phyloP scores from a whole-genome alignment of 2,329 filamentous ascomycete species.

The Colletotrichum filicis region DNA sequence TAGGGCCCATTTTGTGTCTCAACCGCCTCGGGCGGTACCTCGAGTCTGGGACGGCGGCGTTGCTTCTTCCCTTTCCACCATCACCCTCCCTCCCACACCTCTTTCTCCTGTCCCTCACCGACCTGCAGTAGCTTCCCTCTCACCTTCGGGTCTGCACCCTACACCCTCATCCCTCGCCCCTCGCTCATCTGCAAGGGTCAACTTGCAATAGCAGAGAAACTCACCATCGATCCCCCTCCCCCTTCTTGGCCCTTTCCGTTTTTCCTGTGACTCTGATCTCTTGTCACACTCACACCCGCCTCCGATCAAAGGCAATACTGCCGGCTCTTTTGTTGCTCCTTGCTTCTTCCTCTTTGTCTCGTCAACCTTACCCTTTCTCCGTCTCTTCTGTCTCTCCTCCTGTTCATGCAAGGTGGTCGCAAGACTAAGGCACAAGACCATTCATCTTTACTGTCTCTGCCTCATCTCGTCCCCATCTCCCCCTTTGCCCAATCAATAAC shows the following conservation, averaged over 20 bases:
- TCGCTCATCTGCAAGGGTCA: conserved; percentile 29
- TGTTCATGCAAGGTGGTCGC: conserved; percentile 25
- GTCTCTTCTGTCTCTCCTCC: conserved; percentile 24
- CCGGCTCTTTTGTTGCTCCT: conserved; percentile 15
- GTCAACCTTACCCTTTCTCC: conserved; percentile 5
- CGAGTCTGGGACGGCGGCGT: conserved; percentile 19
- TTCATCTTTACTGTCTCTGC: conserved; percentile 20
- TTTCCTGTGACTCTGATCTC: not conserved
- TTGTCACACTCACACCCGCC: not conserved
- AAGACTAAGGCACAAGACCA: not conserved
- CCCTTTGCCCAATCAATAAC: conserved; percentile 8
- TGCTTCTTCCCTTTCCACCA: conserved; percentile 21
- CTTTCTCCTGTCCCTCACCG: conserved; percentile 5
- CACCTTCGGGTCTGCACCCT: not conserved
- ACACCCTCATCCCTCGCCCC: conserved; percentile 9
- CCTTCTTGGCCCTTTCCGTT: not conserved
- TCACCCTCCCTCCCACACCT: conserved; percentile 6
- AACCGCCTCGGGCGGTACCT: conserved; percentile 1
- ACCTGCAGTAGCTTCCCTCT: conserved; percentile 20
- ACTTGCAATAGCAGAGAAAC: conserved; percentile 6
- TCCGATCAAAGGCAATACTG: not conserved
- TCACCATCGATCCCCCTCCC: not conserved
- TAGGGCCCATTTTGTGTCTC: conserved; percentile 8
- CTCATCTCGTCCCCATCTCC: conserved; percentile 11
- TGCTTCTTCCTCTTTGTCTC: conserved; percentile 20